Evolutionary conservation across 2,329 filamentous ascomycete species (phyloP).

Genomic region (Scorias spongiosa): DNA sequence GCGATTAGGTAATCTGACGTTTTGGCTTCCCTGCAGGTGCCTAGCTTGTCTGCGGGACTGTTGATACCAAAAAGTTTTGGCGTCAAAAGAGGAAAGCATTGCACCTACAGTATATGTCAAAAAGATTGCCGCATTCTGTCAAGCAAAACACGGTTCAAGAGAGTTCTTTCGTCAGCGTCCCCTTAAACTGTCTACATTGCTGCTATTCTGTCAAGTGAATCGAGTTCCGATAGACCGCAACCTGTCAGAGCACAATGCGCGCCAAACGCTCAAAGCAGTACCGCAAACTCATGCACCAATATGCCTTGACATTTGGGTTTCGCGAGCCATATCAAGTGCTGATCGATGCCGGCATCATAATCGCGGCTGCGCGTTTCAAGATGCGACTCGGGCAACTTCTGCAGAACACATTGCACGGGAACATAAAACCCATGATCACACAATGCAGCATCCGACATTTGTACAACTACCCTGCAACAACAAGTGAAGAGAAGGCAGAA

Average conservation of each 20-base stretch:
- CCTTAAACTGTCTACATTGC: no score
- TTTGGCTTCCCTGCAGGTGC: no score
- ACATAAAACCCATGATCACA: conserved; percentile 74
- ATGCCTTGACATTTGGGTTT: conserved; percentile 75
- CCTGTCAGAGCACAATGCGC: conserved; percentile 35
- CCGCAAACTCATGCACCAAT: conserved; percentile 87
- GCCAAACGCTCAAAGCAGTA: conserved; percentile 60
- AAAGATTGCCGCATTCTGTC: no score
- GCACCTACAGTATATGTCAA: no score
- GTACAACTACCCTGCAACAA: conserved; percentile 34
- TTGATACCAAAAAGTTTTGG: no score
- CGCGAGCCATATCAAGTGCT: conserved; percentile 89
- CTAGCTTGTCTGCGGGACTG: no score
- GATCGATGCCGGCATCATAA: conserved; percentile 73
- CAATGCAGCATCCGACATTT: conserved; percentile 70
- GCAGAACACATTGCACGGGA: conserved; percentile 70
- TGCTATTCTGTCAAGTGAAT: no score
- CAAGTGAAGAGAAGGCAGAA: conserved; percentile 8
- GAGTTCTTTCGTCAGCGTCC: no score
- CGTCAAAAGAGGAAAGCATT: no score
- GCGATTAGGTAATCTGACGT: no score
- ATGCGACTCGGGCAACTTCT: conserved; percentile 73
- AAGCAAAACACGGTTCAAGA: no score
- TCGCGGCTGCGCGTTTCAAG: conserved; percentile 67
- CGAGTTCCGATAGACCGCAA: no score